Evolutionary conservation across 257 asterid genomes (phyloP), one percentile per base, ranked within the genome.

Genomic region (Nemophila menziesii): DNA sequence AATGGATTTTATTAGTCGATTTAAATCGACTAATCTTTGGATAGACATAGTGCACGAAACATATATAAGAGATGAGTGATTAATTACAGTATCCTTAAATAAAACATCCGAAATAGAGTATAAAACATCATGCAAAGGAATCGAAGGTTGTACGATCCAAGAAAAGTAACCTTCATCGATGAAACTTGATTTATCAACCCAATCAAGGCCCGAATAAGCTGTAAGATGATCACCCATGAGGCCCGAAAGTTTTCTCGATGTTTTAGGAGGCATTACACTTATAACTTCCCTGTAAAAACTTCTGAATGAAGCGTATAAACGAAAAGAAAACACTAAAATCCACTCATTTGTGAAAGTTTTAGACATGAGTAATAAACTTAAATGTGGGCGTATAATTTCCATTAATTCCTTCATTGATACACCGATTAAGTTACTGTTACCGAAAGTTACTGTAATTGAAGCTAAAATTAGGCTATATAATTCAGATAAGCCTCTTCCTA

Each of bases 1-100:
- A 33, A 73, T 69, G 55, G 86, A 73, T 44, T 67, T 66, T 57
- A 74, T 70, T 63, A 73, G 70, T 66, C 73, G 55, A 63, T 76
- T 78, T 49, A 84, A 64, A 69, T 89, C 97, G 57, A 57, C 67
- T 58, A 89, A 86, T 50, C 94, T 71, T 72, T 83, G 90, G 52
- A 80, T 71, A 63, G 82, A 78, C 83, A 84, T 71, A 64, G 56
- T 59, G 66, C 63, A 72, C 64, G 80, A 58, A 44, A 84, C 69
- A 57, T 72, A 84, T 53, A 74, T 66, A 67, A 89, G 64, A 7
- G 95, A 80, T 23, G 82, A 62, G 53, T 84, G 80, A 51, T 37
- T 55, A 39, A 61, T 57, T 29, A 21, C 61, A 50, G 80, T 56
- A 52, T 74, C 76, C 56, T 66, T 78, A 34, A 74, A 54, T 58